Evolutionary conservation across 352 stramenopile species (phyloP).

Genomic region (Phytophthora crassamura): DNA sequence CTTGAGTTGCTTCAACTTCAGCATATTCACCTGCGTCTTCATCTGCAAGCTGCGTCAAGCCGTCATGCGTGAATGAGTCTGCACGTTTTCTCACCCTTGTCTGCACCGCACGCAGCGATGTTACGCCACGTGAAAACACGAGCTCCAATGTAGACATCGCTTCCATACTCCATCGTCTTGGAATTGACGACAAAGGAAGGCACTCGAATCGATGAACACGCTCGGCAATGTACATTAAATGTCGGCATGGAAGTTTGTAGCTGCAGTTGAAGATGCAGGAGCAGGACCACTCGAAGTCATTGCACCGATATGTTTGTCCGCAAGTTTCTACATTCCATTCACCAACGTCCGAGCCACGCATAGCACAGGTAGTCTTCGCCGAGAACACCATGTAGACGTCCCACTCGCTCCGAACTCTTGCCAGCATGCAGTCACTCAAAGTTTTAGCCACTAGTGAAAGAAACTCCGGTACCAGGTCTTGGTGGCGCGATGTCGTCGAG

Average conservation of each 20-base stretch:
- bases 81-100: neutral
- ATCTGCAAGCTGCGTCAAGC: neutral
- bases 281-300: neutral
- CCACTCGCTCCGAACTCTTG: neutral
- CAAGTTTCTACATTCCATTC: neutral
- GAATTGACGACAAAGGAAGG: conserved; percentile 1
- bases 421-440: neutral
- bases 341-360: neutral
- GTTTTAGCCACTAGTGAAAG: neutral
- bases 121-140: neutral
- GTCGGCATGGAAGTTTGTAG: too few relatives aligned
- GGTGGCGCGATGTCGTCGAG: neutral
- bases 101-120: conserved; percentile 2
- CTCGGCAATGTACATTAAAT: too few relatives aligned
- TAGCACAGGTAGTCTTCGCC: neutral
- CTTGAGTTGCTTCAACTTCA: neutral
- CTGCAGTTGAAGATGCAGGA: too few relatives aligned
- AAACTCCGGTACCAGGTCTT: neutral
- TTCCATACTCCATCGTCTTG: conserved; percentile 3
- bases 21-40: neutral
- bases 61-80: too few relatives aligned
- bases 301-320: conserved; percentile 1
- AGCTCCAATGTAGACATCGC: conserved; percentile 2
- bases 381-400: conserved; percentile 1
- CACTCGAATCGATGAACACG: conserved; percentile 2